Percentiles rank a stretch among this genome's conserved stretches.
Evolutionary conservation across 164 flowering plant species (phyloP).

Genomic region (Kalanchoe fedtschenkoi): DNA sequence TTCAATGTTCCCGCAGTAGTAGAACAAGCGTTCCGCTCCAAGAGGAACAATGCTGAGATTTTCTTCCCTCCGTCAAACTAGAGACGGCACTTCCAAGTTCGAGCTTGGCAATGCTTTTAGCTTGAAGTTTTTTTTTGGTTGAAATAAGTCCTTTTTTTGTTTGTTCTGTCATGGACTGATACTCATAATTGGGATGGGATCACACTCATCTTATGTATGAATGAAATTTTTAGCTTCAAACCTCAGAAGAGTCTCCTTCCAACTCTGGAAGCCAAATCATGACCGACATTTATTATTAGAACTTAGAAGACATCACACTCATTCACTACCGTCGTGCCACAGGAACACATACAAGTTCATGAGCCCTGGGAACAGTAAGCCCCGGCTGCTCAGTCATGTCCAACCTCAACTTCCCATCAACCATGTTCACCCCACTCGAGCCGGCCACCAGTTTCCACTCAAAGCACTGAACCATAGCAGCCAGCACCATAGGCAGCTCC

Average conservation of each 20-base stretch:
- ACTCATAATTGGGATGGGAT: neutral
- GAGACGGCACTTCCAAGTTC: slow-evolving; percentile 2
- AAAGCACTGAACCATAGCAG: slow-evolving; percentile 41
- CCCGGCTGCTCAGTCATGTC: slow-evolving; percentile 34
- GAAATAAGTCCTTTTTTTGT: too few relatives aligned
- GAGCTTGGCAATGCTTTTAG: too few relatives aligned
- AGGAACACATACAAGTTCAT: slow-evolving; percentile 18
- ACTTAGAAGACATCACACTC: neutral
- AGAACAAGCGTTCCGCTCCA: slow-evolving; percentile 54
- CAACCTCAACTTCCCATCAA: slow-evolving; percentile 5
- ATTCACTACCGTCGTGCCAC: neutral
- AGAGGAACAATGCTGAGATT: slow-evolving; percentile 41
- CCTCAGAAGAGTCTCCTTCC: too few relatives aligned
- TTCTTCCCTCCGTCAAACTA: slow-evolving; percentile 66
- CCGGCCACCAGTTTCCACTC: slow-evolving; percentile 30
- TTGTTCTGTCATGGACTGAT: neutral
- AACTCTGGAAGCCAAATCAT: too few relatives aligned
- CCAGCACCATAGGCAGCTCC: slow-evolving; percentile 21
- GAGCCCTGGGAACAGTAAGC: slow-evolving; percentile 25
- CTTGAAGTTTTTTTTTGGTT: neutral
- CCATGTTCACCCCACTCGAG: too few relatives aligned
- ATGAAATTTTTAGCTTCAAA: too few relatives aligned
- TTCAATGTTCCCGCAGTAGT: slow-evolving; percentile 45
- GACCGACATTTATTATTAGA: too few relatives aligned
- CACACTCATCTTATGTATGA: too few relatives aligned